Base-by-base conservation (phyloP, 176 grass and related monocot species). In the Thinopyrum elongatum region DNA sequence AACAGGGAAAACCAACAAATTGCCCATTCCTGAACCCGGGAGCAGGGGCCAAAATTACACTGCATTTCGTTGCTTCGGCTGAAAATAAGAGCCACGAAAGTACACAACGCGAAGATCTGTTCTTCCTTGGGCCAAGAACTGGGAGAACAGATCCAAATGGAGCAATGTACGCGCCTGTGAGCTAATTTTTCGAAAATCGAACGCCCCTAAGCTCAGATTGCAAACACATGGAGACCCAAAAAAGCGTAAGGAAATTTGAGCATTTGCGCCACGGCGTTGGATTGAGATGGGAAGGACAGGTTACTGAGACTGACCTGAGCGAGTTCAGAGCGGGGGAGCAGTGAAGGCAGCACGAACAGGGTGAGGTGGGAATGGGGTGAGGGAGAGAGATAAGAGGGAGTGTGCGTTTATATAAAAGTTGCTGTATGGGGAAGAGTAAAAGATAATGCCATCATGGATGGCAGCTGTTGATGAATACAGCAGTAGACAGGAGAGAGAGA, bases 281-380 rank as follows among this genome's bases (percentile, higher is more conserved):
- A 57, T 36, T 80, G 39, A 66, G 41, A 76, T 23, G 60, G 6
- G 39, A 26, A 38, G 9, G 69, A 55, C 26, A 33, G 77, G 74
- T 11, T 60, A 74, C 74, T 47, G 66, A 79, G 58, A 92, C 92
- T 79, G 83, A 97, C 94, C 94, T 94, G 80, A 83, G 70, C 67
- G 66, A 76, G 44, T 76, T 26, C 72, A 10, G 72, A 89, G 84
- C 66, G 49, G 79, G 83, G 62, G 72, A 72, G 87, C 76, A 82
- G 86, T 61, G 84, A 88, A 62, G 83, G 64, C 67, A 68, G 80
- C 55, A 53, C 49, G 70, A 80, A 78, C 44, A 71, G 85, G 85
- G 64, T 62, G 79, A 27, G 17, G 28, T 39, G 82, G 33, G 67
- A 38, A 44, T 33, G 81, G 49, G 16, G 61, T 13, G 60, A 31